Percentiles rank a stretch among this genome's conserved stretches.
phyloP scores from a whole-genome alignment of 768 basidiomycete genomes.

The Lactifluus subvellereus region DNA sequence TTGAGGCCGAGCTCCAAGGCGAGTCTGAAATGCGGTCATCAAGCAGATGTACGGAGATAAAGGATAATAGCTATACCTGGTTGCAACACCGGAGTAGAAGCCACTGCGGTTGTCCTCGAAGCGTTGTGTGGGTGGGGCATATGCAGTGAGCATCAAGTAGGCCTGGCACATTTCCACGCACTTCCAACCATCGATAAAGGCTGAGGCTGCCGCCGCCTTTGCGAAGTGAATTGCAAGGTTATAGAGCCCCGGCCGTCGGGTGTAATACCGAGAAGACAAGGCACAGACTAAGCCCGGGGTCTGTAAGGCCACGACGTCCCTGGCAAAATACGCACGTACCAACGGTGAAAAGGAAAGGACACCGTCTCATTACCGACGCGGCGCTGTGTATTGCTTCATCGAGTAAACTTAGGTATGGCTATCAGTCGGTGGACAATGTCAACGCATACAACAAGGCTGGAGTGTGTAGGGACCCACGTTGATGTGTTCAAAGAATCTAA shows the following conservation, averaged over 20 bases:
- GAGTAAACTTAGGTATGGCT: conserved; percentile 55
- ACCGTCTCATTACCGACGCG: conserved; percentile 44
- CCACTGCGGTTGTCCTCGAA: conserved; percentile 71
- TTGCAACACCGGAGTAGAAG: conserved; percentile 67
- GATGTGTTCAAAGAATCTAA: conserved; percentile 48
- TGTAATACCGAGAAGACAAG: conserved; percentile 61
- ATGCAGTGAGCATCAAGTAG: conserved; percentile 60
- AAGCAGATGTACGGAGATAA: neutral
- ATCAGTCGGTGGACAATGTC: neutral
- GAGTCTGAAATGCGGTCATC: conserved; percentile 39
- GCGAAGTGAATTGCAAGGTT: conserved; percentile 56
- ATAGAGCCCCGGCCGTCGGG: conserved; percentile 49
- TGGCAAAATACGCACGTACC: conserved; percentile 36
- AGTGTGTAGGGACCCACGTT: conserved; percentile 37
- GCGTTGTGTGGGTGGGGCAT: conserved; percentile 53
- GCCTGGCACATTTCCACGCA: conserved; percentile 79
- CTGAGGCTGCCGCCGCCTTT: conserved; percentile 51
- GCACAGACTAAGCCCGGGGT: conserved; percentile 49
- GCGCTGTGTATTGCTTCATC: conserved; percentile 54
- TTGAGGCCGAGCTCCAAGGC: conserved; percentile 68
- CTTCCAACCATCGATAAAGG: conserved; percentile 54
- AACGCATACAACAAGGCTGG: conserved; percentile 14
- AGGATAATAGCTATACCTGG: conserved; percentile 37
- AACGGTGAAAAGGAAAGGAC: conserved; percentile 57
- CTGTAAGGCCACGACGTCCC: neutral